Evolutionary conservation across 768 basidiomycete species (phyloP).

Genomic region (Boletus huronensis): DNA sequence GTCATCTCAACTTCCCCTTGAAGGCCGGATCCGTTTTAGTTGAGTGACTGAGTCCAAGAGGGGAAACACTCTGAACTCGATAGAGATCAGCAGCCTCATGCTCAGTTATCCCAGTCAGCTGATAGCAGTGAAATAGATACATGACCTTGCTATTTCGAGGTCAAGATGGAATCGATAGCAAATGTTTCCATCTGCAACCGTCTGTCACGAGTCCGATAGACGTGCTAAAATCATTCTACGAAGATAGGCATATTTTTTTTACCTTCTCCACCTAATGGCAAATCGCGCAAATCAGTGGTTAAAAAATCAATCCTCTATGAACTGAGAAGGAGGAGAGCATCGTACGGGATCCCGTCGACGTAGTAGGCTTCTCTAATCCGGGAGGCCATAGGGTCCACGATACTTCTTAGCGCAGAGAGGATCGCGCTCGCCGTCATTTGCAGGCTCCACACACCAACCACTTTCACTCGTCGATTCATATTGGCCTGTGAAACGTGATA

Average conservation of each 20-base stretch:
- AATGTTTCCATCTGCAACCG: background rate
- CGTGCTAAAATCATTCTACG: background rate
- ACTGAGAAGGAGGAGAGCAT: constrained; percentile 22
- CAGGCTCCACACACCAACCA: constrained; percentile 90
- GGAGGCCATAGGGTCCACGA: constrained; percentile 62
- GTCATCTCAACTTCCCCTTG: background rate
- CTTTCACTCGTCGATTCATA: constrained; percentile 84
- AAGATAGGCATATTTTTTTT: background rate
- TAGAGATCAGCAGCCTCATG: background rate
- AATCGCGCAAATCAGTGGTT: background rate
- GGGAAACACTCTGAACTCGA: background rate
- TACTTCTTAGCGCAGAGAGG: constrained; percentile 68
- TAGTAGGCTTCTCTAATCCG: constrained; percentile 30
- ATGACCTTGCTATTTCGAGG: background rate
- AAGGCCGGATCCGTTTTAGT: background rate
- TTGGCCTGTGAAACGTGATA: constrained; percentile 91
- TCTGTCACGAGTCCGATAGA: background rate
- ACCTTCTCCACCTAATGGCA: constrained; percentile 6
- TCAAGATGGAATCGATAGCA: background rate
- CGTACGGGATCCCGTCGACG: constrained; percentile 32
- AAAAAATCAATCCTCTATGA: constrained; percentile 20
- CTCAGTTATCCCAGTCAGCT: background rate
- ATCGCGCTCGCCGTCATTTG: constrained; percentile 92
- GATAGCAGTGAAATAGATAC: background rate
- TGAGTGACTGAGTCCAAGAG: background rate